Base-by-base conservation (phyloP, 768 basidiomycete species). In the Steccherinum ochraceum region DNA sequence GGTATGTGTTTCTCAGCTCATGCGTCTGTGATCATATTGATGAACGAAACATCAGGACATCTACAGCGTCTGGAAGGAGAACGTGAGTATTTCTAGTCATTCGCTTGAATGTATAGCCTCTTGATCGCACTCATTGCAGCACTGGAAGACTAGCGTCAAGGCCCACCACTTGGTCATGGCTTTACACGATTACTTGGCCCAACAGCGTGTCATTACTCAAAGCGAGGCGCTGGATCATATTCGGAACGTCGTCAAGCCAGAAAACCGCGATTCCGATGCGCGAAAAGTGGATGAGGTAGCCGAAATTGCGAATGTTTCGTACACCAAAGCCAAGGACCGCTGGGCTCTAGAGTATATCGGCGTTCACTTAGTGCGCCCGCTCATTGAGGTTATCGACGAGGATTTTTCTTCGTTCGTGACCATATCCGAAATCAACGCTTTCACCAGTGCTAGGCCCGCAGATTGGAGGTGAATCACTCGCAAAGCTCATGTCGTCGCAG, bases 331-430 rank as follows among this genome's bases (percentile, higher is more conserved):
- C 4, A 52, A 57, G 12, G 63, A 64, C 40, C 42, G 42, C 13
- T 66, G 64, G 63, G 54, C 61, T 3, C 46, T 63, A 12, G 21
- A 57, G 35, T 61, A 57, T 35, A 58, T 63, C 25, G 52, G 24
- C 12, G 39, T 63, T n/a, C 35, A 30, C 12, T 48, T 54, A 10
- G 50, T 63, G 2, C 56, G 48, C 13, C 49, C 55, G 4, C 30
- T 62, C 4, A 44, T 60, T n/a, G 59, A 60, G 48, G 61, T 57
- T 3, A 35, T 63, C 23, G 62, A 63, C 40, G 52, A 58, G 24
- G 58, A 63, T 44, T 44, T 46, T 3, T 61, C 58, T 19, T 41
- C 51, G 11, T 61, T 59, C 23, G 45, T 61, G 20, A 58, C 52
- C 12, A 49, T 63, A 4, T 27, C 46, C n/a, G 62, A 63, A 46